Conservation (phyloP, 2,329 filamentous ascomycete species). For the Cladosporium sp. region DNA sequence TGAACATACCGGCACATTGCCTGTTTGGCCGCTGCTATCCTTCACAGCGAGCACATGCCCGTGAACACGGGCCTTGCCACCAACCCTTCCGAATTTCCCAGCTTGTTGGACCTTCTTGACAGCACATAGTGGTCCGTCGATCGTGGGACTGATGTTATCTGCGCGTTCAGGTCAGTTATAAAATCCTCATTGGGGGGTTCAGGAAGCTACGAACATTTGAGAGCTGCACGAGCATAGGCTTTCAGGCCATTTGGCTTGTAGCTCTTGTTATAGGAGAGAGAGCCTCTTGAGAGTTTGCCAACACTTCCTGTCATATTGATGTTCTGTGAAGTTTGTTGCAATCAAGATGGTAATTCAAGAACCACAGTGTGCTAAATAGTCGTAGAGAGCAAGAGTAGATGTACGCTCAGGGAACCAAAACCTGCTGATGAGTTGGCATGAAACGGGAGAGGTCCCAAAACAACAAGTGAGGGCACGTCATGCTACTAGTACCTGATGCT, state of each 20-base stretch:
- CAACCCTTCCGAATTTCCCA: conserved; percentile 46
- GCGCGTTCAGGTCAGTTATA: not conserved
- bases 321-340: not conserved
- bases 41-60: conserved; percentile 52
- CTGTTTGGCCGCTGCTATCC: conserved; percentile 31
- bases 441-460: not conserved
- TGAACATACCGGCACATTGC: conserved; percentile 28
- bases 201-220: conserved; percentile 15
- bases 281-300: conserved; percentile 26
- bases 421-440: not conserved
- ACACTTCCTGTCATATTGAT: not conserved
- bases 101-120: conserved; percentile 51
- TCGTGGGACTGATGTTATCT: conserved; percentile 61
- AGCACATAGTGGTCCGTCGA: conserved; percentile 62
- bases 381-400: not conserved
- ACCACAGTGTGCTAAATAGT: not conserved
- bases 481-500: not conserved
- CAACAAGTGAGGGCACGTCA: not conserved
- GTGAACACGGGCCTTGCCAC: conserved; percentile 49
- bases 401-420: not conserved
- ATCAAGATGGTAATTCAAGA: not conserved
- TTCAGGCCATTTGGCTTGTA: conserved; percentile 32
- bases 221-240: conserved; percentile 27
- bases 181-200: not conserved
- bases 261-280: conserved; percentile 31